phyloP scores from a whole-genome alignment of 2,329 filamentous ascomycete genomes.

The Eurotiales sp. region DNA sequence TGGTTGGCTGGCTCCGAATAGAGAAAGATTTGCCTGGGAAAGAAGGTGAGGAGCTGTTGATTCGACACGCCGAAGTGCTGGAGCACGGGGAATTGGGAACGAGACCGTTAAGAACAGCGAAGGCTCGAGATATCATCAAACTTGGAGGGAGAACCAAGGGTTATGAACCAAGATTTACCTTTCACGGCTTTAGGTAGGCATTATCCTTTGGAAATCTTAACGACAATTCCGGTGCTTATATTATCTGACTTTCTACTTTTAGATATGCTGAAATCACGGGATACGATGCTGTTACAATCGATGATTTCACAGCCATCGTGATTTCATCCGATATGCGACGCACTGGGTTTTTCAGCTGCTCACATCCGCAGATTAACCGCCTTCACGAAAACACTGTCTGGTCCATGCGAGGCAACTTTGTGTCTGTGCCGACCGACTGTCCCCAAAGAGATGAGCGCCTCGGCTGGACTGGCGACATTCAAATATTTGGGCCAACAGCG shows the following conservation, averaged over 20 bases:
- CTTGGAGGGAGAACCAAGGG: conserved; percentile 18
- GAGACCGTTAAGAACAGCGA: conserved; percentile 41
- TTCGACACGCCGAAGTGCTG: conserved; percentile 51
- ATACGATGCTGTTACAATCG: conserved; percentile 10
- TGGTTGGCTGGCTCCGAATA: conserved; percentile 50
- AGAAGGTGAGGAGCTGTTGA: conserved; percentile 25
- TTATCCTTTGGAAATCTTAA: no score
- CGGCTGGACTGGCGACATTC: conserved; percentile 53
- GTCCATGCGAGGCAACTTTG: conserved; percentile 58
- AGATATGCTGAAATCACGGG: conserved; percentile 37
- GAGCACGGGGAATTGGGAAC: conserved; percentile 42
- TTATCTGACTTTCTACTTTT: no score
- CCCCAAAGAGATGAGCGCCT: conserved; percentile 55
- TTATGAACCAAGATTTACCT: conserved; percentile 50
- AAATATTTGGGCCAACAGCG: conserved; percentile 50
- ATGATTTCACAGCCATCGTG: conserved; percentile 31
- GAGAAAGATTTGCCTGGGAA: conserved; percentile 17
- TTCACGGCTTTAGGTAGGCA: conserved; percentile 50
- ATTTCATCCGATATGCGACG: neutral
- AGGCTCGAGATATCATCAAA: conserved; percentile 38
- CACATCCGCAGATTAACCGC: conserved; percentile 49
- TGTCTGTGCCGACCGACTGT: conserved; percentile 57
- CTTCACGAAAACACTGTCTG: conserved; percentile 55
- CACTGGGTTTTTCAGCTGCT: conserved; percentile 33
- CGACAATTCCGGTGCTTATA: no score